Base-by-base conservation (phyloP, 1,284 basidiomycete species). In the Limonomyces culmigenus region DNA sequence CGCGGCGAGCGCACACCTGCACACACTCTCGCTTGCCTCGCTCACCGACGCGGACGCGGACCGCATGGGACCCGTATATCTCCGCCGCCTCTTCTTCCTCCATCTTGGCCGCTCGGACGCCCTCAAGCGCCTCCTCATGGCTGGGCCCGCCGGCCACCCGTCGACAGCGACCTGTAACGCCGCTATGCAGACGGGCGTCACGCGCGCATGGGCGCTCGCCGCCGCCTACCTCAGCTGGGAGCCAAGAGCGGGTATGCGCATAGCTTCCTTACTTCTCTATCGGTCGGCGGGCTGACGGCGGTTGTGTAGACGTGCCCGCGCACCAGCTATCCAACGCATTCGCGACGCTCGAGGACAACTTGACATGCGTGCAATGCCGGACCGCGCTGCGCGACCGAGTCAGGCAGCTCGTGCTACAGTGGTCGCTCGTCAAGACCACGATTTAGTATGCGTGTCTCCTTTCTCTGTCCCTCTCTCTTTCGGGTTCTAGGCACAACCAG, bases 221-320 rank as follows among this genome's bases (percentile, higher is more conserved):
- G 67, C 67, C 1, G 74, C 74, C 3, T 76, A 76, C 50, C 62
- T 76, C 12, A 69, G 70, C 10, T 76, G 74, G 74, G 74, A 75
- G 49, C 67, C 73, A 32, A 53, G 72, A 37, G 73, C 73, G 43
- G 72, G 73, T 75, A 43, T 38, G 55, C 45, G 4, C 17, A 16
- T n/a, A n/a, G n/a, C n/a, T n/a, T n/a, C n/a, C n/a, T n/a, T n/a
- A n/a, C n/a, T n/a, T n/a, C n/a, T n/a, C n/a, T n/a, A n/a, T n/a
- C n/a, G n/a, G n/a, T n/a, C n/a, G n/a, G n/a, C n/a, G n/a, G n/a
- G n/a, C n/a, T n/a, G n/a, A n/a, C n/a, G n/a, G n/a, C n/a, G n/a
- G n/a, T n/a, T n/a, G n/a, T n/a, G n/a, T n/a, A n/a, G n/a, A n/a
- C n/a, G n/a, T n/a, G n/a, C n/a, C n/a, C n/a, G n/a, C n/a, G n/a